Evolutionary conservation across 1,139 yeast species (phyloP), one percentile per base, ranked within the genome.

Genomic region (Protomyces lactucae-debilis): DNA sequence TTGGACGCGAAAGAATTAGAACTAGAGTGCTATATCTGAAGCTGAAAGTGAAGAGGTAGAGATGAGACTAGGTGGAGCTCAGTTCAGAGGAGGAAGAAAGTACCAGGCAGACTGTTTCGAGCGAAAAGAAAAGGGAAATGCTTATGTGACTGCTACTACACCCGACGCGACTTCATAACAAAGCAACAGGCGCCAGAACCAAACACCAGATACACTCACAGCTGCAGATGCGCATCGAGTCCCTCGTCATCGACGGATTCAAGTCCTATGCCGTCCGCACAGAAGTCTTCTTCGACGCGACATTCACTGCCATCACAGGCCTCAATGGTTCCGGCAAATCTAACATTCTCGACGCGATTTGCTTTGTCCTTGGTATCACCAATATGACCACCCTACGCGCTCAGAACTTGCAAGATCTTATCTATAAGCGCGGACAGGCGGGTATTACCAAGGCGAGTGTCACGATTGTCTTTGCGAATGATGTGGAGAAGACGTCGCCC

Each of bases 401-500:
- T 0, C 87, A 91, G 18, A 91, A 87, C 73, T 78, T 92, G 59
- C 98, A 93, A 72, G 99, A 95, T 74, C 82, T 95, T 74, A 93
- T 95, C 66, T 93, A 93, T 75, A 93, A 93, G 72, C 83, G 98
- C 71, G 99, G 99, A 9, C 99, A 93, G 74, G 98, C 99, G 0
- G 99, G 99, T 68, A 93, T 93, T 9, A 92, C 97, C 1, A 92
- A 91, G 74, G 99, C 99, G 1, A 87, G 95, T 73, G 99, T 95
- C 1, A 91, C 99, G 0, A 90, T 95, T 64, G 96, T 93, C 1
- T 95, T 95, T 73, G 95, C 92, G 75, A 95, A 93, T 72, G 74
- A 82, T 36, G 98, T 92, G 70, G 79, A 82, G 65, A 74, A 83
- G 2, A 86, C 84, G 69, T 85, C 95, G 0, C 98, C 98, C 0